These are phyloP conservation scores for Zea luxurians DNA, from an alignment of 176 grass and related monocot species.

Conservation along the genomic window DNA sequence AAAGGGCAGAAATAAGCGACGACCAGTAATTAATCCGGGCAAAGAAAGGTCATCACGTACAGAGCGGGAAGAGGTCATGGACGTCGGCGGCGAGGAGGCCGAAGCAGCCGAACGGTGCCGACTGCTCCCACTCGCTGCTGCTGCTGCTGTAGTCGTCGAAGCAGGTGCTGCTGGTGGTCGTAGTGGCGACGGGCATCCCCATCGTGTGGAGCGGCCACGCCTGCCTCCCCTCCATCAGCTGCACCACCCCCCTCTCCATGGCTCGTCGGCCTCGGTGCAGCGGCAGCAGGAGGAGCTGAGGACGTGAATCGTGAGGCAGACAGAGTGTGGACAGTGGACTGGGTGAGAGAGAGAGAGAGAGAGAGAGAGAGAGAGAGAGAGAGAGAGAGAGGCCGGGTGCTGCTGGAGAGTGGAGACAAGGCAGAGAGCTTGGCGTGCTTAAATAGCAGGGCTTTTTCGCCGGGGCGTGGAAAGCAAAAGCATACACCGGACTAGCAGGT, in stretches of 20 bases:
- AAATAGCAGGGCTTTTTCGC: conserved; percentile 61
- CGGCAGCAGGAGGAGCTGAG: neutral
- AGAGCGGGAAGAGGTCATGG: conserved; percentile 63
- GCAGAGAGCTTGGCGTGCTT: conserved; percentile 36
- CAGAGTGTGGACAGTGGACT: neutral
- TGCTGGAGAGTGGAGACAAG: neutral
- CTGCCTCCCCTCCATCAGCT: conserved; percentile 48
- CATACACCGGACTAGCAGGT: neutral
- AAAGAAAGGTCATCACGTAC: conserved; percentile 34
- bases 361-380: too few relatives aligned
- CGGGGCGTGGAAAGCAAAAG: conserved; percentile 37
- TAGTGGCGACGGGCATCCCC: neutral
- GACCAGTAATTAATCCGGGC: neutral
- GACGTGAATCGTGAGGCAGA: neutral
- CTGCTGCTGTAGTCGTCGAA: conserved; percentile 20
- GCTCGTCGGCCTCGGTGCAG: neutral
- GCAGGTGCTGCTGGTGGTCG: neutral
- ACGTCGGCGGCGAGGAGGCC: conserved; percentile 39
- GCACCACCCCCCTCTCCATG: conserved; percentile 40
- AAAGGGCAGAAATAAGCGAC: neutral
- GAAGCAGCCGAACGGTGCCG: conserved; percentile 34
- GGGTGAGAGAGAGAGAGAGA: too few relatives aligned
- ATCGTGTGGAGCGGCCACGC: conserved; percentile 47
- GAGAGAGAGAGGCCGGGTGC: too few relatives aligned
- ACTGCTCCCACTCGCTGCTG: conserved; percentile 50